Conservation (phyloP, 2,329 filamentous ascomycete species). For the Clarireedia sp. region DNA sequence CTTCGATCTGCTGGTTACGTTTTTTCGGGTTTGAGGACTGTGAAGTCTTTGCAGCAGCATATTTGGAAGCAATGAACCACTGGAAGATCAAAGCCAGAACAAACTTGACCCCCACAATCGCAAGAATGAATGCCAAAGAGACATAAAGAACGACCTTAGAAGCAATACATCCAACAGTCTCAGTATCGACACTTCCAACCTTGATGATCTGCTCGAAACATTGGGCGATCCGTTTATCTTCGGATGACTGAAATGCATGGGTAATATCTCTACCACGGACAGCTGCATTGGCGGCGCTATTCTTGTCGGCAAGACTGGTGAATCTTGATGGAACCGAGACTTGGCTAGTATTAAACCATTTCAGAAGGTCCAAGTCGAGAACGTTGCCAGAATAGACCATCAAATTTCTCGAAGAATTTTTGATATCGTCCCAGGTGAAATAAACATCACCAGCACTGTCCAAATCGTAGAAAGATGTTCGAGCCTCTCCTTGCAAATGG, state of each 20-base stretch:
- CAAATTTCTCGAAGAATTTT: slow-evolving; percentile 80
- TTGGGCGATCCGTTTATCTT: slow-evolving; percentile 74
- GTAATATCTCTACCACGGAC: slow-evolving; percentile 84
- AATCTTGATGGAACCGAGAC: slow-evolving; percentile 71
- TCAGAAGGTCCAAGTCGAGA: slow-evolving; percentile 77
- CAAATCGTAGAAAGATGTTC: slow-evolving; percentile 70
- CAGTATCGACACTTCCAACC: slow-evolving; percentile 91
- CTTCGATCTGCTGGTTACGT: slow-evolving; percentile 88
- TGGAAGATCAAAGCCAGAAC: slow-evolving; percentile 85
- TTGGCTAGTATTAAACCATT: slow-evolving; percentile 81
- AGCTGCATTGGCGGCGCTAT: slow-evolving; percentile 47
- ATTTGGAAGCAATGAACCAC: slow-evolving; percentile 88
- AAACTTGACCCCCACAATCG: slow-evolving; percentile 81
- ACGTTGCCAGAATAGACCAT: slow-evolving; percentile 93
- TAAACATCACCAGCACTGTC: slow-evolving; percentile 75
- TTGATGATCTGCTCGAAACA: slow-evolving; percentile 93
- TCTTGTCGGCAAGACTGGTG: slow-evolving; percentile 66
- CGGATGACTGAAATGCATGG: slow-evolving; percentile 69
- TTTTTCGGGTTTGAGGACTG: slow-evolving; percentile 74
- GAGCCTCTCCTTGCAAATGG: slow-evolving; percentile 65
- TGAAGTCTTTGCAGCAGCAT: slow-evolving; percentile 77
- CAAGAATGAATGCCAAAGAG: slow-evolving; percentile 82
- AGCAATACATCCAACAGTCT: slow-evolving; percentile 93
- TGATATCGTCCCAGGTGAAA: slow-evolving; percentile 91
- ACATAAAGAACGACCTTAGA: slow-evolving; percentile 95